Conservation (phyloP, 176 grass and related monocot genomes). For the Zea mays region DNA sequence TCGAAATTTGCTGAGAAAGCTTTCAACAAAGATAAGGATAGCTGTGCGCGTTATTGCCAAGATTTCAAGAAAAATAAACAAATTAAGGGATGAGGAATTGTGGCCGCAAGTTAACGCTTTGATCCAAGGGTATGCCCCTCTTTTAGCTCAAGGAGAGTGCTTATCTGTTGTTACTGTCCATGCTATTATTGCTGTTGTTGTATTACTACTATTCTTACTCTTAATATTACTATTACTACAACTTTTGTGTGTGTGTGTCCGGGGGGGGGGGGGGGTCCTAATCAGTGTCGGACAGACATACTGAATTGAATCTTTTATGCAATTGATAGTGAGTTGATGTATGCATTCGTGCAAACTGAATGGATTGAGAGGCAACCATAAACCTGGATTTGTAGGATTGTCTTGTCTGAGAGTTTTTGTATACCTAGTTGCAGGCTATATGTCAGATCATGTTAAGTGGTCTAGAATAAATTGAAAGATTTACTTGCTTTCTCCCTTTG, state of each 20-base stretch:
- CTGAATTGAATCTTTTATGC: neutral
- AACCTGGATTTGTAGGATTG: neutral
- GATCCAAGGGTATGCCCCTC: slow-evolving; percentile 64
- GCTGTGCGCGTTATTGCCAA: slow-evolving; percentile 67
- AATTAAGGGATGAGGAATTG: slow-evolving; percentile 82
- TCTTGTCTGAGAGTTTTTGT: neutral
- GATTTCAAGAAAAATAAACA: slow-evolving; percentile 82
- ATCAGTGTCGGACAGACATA: too few species aligned
- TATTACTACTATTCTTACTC: neutral
- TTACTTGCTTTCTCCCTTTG: neutral
- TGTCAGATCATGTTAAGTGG: neutral
- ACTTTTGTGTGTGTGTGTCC: neutral
- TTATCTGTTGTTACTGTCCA: neutral
- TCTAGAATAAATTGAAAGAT: slow-evolving; percentile 8
- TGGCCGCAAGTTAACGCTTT: slow-evolving; percentile 66
- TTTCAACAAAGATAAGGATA: slow-evolving; percentile 85
- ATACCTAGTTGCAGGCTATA: neutral
- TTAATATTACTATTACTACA: neutral
- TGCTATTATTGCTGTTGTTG: neutral
- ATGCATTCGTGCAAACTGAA: neutral
- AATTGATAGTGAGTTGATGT: neutral
- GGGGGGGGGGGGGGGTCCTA: too few species aligned
- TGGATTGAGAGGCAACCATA: neutral
- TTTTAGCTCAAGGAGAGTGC: neutral
- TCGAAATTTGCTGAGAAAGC: slow-evolving; percentile 55